Conservation (phyloP, 768 basidiomycete genomes). For the Phlebiopsis flavidoalba region DNA sequence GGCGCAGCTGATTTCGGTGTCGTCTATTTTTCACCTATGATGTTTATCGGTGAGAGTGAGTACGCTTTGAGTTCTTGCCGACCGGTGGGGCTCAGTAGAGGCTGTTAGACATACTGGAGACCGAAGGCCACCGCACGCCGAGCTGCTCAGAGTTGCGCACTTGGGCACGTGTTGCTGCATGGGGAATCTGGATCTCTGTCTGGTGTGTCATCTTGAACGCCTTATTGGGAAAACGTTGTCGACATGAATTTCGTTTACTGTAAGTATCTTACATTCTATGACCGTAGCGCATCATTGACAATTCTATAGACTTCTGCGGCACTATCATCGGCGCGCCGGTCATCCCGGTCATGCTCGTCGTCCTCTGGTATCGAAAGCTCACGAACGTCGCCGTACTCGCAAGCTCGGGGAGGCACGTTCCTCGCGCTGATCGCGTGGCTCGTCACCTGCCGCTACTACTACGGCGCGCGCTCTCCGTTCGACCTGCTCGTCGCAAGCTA, state of each 20-base stretch:
- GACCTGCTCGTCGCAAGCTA: neutral
- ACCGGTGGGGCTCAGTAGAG: neutral
- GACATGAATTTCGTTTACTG: neutral
- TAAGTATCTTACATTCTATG: neutral
- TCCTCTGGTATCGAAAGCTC: constrained; percentile 44
- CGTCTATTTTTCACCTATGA: constrained; percentile 28
- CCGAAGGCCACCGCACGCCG: constrained; percentile 26
- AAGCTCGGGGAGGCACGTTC: constrained; percentile 25
- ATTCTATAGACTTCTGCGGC: constrained; percentile 29
- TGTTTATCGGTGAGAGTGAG: constrained; percentile 15
- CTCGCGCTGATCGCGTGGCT: constrained; percentile 47
- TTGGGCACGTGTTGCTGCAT: constrained; percentile 27
- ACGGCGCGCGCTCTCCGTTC: constrained; percentile 27
- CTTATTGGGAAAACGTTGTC: neutral
- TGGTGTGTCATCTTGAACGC: constrained; percentile 30
- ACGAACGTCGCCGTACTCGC: constrained; percentile 35
- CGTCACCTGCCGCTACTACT: constrained; percentile 46
- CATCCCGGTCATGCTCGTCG: constrained; percentile 42
- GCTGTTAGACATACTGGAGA: constrained; percentile 24
- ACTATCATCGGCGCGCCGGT: constrained; percentile 45
- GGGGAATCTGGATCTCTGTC: constrained; percentile 34
- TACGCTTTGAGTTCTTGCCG: neutral
- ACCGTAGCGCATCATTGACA: constrained; percentile 31
- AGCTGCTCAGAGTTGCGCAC: constrained; percentile 31
- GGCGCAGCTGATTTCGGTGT: constrained; percentile 32